Base-by-base conservation (phyloP, 371 early-diverging fungal species). In the Apophysomyces sp. region DNA sequence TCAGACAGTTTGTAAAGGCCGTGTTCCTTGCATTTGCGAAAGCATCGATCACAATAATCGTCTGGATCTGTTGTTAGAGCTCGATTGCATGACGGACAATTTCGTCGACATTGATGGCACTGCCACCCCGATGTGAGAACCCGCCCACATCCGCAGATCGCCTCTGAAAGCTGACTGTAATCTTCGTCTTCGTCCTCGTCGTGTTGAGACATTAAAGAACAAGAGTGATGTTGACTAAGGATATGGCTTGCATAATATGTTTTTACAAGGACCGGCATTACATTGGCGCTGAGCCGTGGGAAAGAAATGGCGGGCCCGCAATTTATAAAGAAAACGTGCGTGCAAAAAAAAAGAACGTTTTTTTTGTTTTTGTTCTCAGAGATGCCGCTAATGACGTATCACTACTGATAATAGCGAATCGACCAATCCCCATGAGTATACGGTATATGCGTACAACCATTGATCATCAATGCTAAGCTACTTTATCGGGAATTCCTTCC, bases 11-110 rank as follows among this genome's bases (percentile, higher is more conserved):
- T 44, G 11, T 44, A 44, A 21, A 44, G 49, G 21, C 72, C 69
- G 60, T 73, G 73, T 9, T 49, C 39, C 26, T 58, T 36, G 53
- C 77, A 74, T 16, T 60, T 49, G 16, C 51, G 58, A 53, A 58
- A 76, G 31, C 77, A 76, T 32, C 77, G 51, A 16, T 66, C 69
- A 53, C 77, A 76, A 55, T 65, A 73, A 36, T 73, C 74, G 7
- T 65, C 52, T 11, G 61, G 54, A 49, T 68, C 65, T 2, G 58
- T 56, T 13, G 68, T 62, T 29, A 76, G 36, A 8, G 72, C 65
- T 34, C 77, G 59, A 31, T 76, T 66, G 37, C 77, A 76, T 24
- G 62, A 16, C 4, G 71, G 40, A 39, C 77, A 76, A 13, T 62
- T 64, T 15, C 63, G 61, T 54, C 77, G 66, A 51, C 77, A 76